phyloP scores from a whole-genome alignment of 345 rosid genomes.

The Brassica rapa region DNA sequence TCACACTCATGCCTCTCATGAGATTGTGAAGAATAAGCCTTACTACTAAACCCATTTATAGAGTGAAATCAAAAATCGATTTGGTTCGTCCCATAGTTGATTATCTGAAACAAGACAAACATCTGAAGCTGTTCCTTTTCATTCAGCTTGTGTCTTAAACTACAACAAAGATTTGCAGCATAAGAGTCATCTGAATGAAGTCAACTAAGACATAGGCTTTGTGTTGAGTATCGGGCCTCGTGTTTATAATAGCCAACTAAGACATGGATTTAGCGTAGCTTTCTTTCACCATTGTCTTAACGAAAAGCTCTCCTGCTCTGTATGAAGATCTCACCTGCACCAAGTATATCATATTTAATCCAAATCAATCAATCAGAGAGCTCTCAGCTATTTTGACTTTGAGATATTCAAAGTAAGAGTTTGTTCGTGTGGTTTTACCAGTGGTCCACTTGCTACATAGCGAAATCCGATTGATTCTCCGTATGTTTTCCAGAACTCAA shows the following conservation, averaged over 20 bases:
- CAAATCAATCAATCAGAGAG: not conserved
- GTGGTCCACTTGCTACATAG: conserved; percentile 94
- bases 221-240: not conserved
- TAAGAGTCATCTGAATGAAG: not conserved
- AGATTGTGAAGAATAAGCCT: too few species aligned
- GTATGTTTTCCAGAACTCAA: conserved; percentile 88
- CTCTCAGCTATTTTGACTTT: too few species aligned
- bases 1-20: too few species aligned
- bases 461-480: conserved; percentile 97
- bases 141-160: not conserved
- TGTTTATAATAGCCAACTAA: not conserved
- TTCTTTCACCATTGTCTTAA: conserved; percentile 89
- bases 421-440: conserved; percentile 55
- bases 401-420: not conserved
- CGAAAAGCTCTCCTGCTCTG: conserved; percentile 94
- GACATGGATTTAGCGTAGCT: conserved; percentile 36
- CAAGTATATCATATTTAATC: not conserved
- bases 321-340: conserved; percentile 92
- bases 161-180: not conserved
- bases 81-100: not conserved
- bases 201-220: too few species aligned
- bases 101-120: too few species aligned
- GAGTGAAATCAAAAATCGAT: too few species aligned
- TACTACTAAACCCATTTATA: too few species aligned
- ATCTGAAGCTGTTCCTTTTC: not conserved